Evolutionary conservation across 345 rosid genomes (phyloP).

Genomic region (Eucalyptus tenuipes): DNA sequence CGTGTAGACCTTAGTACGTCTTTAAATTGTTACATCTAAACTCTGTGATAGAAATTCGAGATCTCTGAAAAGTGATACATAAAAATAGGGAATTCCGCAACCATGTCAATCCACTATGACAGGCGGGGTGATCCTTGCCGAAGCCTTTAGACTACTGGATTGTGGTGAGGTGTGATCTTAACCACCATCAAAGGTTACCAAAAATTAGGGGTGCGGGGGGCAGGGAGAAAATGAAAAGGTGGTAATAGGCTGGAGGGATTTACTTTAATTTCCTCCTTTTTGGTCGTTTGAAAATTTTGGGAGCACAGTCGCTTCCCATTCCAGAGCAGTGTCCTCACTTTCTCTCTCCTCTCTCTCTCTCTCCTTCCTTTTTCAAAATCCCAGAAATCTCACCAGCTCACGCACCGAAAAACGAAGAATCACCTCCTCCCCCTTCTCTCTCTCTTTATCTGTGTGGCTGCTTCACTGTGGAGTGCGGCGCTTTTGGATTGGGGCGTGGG

Average conservation of each 20-base stretch:
- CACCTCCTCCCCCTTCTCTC: background rate
- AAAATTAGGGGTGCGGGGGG: background rate
- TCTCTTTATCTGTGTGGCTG: background rate
- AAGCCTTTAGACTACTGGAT: too few species aligned
- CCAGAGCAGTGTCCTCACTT: background rate
- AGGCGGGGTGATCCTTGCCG: too few species aligned
- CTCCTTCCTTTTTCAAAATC: background rate
- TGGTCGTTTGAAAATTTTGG: background rate
- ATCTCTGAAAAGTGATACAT: fast-evolving
- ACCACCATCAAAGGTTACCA: fast-evolving
- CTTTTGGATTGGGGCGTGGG: background rate
- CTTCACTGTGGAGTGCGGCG: background rate
- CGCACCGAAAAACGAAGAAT: background rate
- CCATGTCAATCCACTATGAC: too few species aligned
- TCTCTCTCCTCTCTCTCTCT: background rate
- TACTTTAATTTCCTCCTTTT: background rate
- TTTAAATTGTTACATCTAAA: fast-evolving
- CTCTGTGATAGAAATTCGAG: fast-evolving
- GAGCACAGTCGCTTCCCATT: background rate
- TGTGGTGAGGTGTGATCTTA: too few species aligned
- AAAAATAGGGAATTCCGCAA: too few species aligned
- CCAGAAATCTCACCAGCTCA: background rate
- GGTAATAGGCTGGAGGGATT: background rate
- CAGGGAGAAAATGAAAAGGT: background rate
- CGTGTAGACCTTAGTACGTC: too few species aligned